phyloP scores from a whole-genome alignment of 306 rosid genomes.

The Aeschynomene evenia region DNA sequence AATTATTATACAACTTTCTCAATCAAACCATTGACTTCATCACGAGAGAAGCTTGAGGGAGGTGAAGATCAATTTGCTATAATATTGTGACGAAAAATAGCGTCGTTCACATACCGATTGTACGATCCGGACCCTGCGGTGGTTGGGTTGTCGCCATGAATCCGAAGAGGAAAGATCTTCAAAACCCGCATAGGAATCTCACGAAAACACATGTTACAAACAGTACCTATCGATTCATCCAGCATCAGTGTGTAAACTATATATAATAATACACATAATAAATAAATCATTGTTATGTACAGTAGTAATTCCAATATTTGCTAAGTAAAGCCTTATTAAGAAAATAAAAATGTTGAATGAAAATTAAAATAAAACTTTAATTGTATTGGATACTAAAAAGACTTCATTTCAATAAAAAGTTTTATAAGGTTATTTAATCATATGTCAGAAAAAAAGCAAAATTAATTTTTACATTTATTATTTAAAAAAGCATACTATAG shows the following conservation, averaged over 20 bases:
- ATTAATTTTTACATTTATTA: too few relatives aligned
- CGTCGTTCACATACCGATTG: constrained; percentile 47
- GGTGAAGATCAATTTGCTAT: constrained; percentile 20
- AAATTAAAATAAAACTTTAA: too few relatives aligned
- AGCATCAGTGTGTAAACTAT: background rate
- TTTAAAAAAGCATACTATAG: too few relatives aligned
- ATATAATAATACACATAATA: too few relatives aligned
- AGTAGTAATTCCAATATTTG: too few relatives aligned
- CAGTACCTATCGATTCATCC: constrained; percentile 27
- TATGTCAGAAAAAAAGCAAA: too few relatives aligned
- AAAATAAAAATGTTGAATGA: too few relatives aligned
- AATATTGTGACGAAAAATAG: background rate
- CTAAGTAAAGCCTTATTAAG: too few relatives aligned
- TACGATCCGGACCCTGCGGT: constrained; percentile 60
- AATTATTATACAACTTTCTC: background rate
- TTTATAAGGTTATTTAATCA: too few relatives aligned
- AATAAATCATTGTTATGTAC: too few relatives aligned
- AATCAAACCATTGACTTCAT: background rate
- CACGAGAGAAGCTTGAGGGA: background rate
- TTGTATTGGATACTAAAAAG: too few relatives aligned
- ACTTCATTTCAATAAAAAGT: too few relatives aligned
- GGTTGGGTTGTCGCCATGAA: constrained; percentile 82
- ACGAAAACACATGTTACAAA: constrained; percentile 11
- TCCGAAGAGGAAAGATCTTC: constrained; percentile 44
- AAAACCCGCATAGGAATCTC: constrained; percentile 36